Evolutionary conservation across 2,329 filamentous ascomycete genomes (phyloP), one percentile per base, ranked within the genome.

Genomic region (Aspergillus pseudonomiae): DNA sequence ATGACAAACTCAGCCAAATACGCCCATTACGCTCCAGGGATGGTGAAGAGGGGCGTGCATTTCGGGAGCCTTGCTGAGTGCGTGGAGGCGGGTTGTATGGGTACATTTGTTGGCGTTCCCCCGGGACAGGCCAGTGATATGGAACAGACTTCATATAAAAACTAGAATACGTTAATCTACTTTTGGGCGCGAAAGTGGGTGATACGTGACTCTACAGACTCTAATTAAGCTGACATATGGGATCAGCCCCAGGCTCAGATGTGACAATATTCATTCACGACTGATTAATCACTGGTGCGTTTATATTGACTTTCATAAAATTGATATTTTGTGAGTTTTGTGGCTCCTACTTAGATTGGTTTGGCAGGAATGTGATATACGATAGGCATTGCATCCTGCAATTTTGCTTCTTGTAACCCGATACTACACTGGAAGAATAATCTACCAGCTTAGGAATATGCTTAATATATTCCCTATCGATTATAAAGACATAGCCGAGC

Each of bases 1-100:
- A 77, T 80, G 80, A 82, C 77, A 0, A 83, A 83, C 57, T 83
- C 81, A 1, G 79, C 71, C 0, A 83, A 83, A 65, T 82, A 83
- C 66, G 81, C 80, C 0, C 80, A 83, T 68, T 83, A 83, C 53
- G 73, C 68, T 2, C 63, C 67, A 10, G 74, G 70, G 1, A 60
- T 73, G 57, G 70, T 70, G 5, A 63, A 65, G 10, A 63, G 68
- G 45, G 58, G 64, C 0, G 65, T 76, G 30, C 64, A 69, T 54
- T 75, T 76, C 57, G 74, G 72, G 14, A 69, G 68, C 53, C 55
- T 75, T 12, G 62, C 60, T 1, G 57, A 63, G 32, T 76, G 73
- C 60, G 68, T 74, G 1, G 64, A 71, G 10, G 70, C 70, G 30
- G 72, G 71, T 2, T 72, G 71, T 61, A 58, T 24, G 24, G 69